Base-by-base conservation (phyloP, 495 filamentous ascomycete genomes). In the Talaromyces liani region DNA sequence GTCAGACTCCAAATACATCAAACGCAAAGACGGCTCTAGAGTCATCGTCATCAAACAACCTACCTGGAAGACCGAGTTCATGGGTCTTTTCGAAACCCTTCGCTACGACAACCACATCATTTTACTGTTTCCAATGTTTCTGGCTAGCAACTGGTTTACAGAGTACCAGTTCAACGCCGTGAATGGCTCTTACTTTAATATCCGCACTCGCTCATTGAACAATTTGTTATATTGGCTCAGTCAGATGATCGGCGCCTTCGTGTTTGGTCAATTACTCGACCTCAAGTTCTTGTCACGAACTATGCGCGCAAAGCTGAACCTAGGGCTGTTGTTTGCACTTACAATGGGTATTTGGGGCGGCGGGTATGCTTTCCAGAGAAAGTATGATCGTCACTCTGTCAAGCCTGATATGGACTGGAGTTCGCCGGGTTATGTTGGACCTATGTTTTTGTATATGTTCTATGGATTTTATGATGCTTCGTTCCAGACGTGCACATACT, bases 371-470 rank as follows among this genome's bases (percentile, higher is more conserved):
- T 95, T 88, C 72, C 87, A 94, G 79, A 85, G 72, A 65, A 69
- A 76, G 6, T 91, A 88, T 64, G 80, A 80, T 3, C 84, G 91
- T 3, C 77, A 80, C 20, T 76, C 41, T 69, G 75, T 16, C 72
- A 72, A 45, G 66, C 70, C 18, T 33, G 61, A 6, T 34, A 67
- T 10, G 65, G 72, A 24, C 81, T 73, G 67, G 90, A 95, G 75
- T 93, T 88, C 84, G 81, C 71, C 27, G 80, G 82, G 84, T 41
- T 97, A 87, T 75, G 75, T 90, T 51, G 92, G 89, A 0, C 90
- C 91, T 16, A 90, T 96, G 85, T 91, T 96, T 71, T 75, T 97
- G 63, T 96, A 93, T 79, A 89, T 98, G 67, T 94, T 93, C 71
- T 97, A 97, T 71, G 93, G 93, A 54, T 88, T 97, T 68, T 93